Percentiles rank a stretch among this genome's conserved stretches.
phyloP scores from a whole-genome alignment of 352 stramenopile genomes.

The Pythium phragmiticola region DNA sequence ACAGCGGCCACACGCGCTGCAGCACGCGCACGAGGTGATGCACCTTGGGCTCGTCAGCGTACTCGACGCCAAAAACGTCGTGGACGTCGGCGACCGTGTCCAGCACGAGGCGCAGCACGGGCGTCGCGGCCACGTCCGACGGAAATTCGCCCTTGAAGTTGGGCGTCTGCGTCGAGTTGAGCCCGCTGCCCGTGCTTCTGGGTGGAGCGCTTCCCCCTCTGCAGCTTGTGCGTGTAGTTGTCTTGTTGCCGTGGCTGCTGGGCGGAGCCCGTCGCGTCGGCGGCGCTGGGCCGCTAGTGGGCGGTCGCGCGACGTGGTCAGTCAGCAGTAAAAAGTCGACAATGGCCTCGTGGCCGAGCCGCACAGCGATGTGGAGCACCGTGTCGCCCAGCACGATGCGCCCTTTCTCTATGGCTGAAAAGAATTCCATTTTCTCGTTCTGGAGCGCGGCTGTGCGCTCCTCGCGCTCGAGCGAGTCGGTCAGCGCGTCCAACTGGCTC shows the following conservation, averaged over 20 bases:
- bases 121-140: conserved; percentile 38
- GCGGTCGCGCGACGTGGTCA: conserved; percentile 31
- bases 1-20: conserved; percentile 64
- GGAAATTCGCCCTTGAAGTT: conserved; percentile 69
- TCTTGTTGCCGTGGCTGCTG: conserved; percentile 9
- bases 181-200: conserved; percentile 22
- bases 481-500: conserved; percentile 47
- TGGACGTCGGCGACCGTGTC: conserved; percentile 59
- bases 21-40: conserved; percentile 60
- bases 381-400: conserved; percentile 68
- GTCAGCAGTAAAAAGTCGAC: conserved; percentile 67
- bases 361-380: conserved; percentile 67
- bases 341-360: conserved; percentile 46
- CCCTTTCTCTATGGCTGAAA: conserved; percentile 51
- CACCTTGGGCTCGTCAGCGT: conserved; percentile 57
- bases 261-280: conserved; percentile 9
- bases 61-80: conserved; percentile 58
- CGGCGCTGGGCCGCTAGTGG: conserved; percentile 5
- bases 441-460: conserved; percentile 40
- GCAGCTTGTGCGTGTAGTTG: background rate
- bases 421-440: conserved; percentile 82
- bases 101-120: conserved; percentile 47
- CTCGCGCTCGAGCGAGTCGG: conserved; percentile 62
- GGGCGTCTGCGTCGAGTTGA: conserved; percentile 46
- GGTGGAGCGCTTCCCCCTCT: background rate